Evolutionary conservation across 805 yeast species (phyloP), one percentile per base, ranked within the genome.

Genomic region (Saccharomyces eubayanus): DNA sequence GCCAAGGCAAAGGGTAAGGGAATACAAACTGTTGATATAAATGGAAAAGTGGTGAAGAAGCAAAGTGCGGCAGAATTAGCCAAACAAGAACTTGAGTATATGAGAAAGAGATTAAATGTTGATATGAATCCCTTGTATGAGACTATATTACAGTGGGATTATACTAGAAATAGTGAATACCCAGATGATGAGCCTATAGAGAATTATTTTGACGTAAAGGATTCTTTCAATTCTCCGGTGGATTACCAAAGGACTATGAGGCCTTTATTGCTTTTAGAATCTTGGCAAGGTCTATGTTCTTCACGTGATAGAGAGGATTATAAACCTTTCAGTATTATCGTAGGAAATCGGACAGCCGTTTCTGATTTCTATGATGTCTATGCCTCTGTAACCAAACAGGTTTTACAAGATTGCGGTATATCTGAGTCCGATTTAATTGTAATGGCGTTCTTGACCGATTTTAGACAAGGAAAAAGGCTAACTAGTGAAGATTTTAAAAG

Each of bases 361-460:
- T 96, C 90, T 61, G 85, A 87, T 12, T 94, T 92, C 65, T 87
- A 85, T 64, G 98, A 92, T 62, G 85, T 92, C 5, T 87, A 84
- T 68, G 86, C 89, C 8, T 82, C 94, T 0, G 74, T 87, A 12
- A 79, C 81, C 11, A 82, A 80, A 55, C 64, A 74, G 0, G 74
- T 74, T 6, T 59, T 86, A 6, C 69, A 72, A 14, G 85, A 81
- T 1, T 65, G 79, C 31, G 80, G 78, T 49, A 65, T 88, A 1
- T 74, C 83, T 2, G 99, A 94, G 28, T 77, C 89, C 4, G 98
- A 92, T 64, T 68, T 94, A 53, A 69, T 87, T 49, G 85, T 83
- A 4, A 61, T 92, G 49, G 83, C 87, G 10, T 74, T 76, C 56
- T 76, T 81, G 9, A 78, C 77, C 48, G 68, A 70, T 46, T 61